Base-by-base conservation (phyloP, 208 protist species). In the Kentomonas sorsogonicus region DNA sequence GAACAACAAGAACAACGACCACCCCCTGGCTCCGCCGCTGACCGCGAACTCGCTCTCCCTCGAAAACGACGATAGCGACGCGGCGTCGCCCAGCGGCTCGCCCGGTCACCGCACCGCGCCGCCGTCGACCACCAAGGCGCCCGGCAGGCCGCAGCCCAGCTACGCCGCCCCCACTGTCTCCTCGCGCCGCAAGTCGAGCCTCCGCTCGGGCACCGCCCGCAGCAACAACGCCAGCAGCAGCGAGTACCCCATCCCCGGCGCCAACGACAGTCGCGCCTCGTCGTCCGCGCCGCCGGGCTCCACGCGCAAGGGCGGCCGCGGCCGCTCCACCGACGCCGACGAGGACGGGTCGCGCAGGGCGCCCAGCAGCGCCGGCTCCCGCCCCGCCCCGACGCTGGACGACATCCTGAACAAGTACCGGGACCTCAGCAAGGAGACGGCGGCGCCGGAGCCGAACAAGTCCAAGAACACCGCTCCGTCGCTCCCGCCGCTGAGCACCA, bases 331-430 rank as follows among this genome's bases (percentile, higher is more conserved):
- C 5, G 7, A 36, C 33, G 33, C 5, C 33, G 11, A 36, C 33
- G 11, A 11, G 5, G 33, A 36, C 33, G 11, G 7, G 7, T 11
- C 5, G 7, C 33, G 33, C 33, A 36, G 7, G 7, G 33, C 33
- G 11, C 6, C 11, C 46, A 22, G 11, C 7, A 20, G 26, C 23
- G 34, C 26, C 34, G 23, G 3, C 26, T 10, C 11, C 5, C 6
- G 34, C 26, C 26, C 11, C 3, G 23, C 26, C 7, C 27, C 26
- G 15, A 23, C 46, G 7, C 26, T 52, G 13, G 46, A 52, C n/a
- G 46, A 10, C n/a, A 52, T 34, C 13, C 33, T 41, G 5, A 54
- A 54, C 33, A 54, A 54, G 18, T 41, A 38, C 5, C 34, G 40
- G 23, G 16, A 54, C 33, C 11, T 38, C 16, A 25, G 11, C 11